A percentile compares a stretch with the other conserved stretches of the same genome.
These are phyloP conservation scores for Apiotrichum brassicae DNA, from an alignment of 1,284 basidiomycete species.

Conservation along the genomic window DNA sequence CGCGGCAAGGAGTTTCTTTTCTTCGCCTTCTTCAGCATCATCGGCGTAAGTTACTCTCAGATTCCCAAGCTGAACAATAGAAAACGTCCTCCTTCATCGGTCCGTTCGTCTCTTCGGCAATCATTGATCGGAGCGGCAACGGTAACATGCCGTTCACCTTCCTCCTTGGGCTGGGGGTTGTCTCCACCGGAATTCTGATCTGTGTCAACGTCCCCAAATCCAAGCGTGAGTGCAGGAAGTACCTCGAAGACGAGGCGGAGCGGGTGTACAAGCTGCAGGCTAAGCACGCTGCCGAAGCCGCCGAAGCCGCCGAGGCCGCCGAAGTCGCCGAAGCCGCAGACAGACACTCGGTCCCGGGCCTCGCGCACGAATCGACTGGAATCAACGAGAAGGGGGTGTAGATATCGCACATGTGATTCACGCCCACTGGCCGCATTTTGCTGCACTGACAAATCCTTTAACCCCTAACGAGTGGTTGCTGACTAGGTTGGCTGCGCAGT, in stretches of 20 bases:
- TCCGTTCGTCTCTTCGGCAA: constrained; percentile 22
- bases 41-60: constrained; percentile 60
- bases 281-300: no score
- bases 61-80: constrained; percentile 57
- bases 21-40: constrained; percentile 33
- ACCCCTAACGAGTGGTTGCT: no score
- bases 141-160: constrained; percentile 23
- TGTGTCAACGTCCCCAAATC: constrained; percentile 18
- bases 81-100: constrained; percentile 22
- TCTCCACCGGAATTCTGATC: constrained; percentile 12
- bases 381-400: no score
- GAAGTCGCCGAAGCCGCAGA: no score
- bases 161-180: constrained; percentile 17
- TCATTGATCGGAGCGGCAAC: constrained; percentile 20
- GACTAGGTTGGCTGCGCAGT: no score
- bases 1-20: constrained; percentile 40
- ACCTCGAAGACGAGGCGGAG: constrained; percentile 40
- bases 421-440: no score
- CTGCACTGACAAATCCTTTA: no score
- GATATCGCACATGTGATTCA: no score
- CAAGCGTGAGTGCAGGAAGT: constrained; percentile 19
- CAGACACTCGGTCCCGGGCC: no score
- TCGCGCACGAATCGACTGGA: no score
- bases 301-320: no score
- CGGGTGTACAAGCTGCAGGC: constrained; percentile 28